Base-by-base conservation (phyloP, 148 eudicot genomes). In the Vaccinium vitisidaea region DNA sequence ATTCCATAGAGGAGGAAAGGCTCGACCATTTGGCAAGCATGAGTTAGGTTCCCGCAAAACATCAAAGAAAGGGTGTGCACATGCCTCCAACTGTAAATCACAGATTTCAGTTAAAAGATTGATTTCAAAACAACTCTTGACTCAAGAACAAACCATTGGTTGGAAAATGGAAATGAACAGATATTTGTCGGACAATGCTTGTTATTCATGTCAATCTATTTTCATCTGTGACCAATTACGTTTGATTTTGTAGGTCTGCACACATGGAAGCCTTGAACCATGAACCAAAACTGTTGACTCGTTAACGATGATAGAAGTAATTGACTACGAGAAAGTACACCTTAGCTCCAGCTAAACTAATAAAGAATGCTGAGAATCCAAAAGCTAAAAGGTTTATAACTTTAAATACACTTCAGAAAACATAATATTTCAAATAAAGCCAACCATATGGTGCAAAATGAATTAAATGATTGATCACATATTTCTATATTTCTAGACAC, bases 61-160 rank as follows among this genome's bases (percentile, higher is more conserved):
- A 84, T 97, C 93, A 69, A 97, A 95, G 91, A 97, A 97, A 0
- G 94, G 96, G 86, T 97, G 99, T 8, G 99, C 96, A 85, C 99
- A 97, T n/a, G 98, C 99, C 86, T 97, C 99, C 90, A 97, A 89
- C 99, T 97, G 94, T 83, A 83, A 74, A 15, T 73, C 63, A 36
- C 80, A 55, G 11, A 59, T 43, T 36, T 4, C 74, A 67, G 82
- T 52, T 56, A 77, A 10, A 74, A 30, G 14, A 23, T 23, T 9
- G 71, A 65, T 65, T 65, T n/a, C 4, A n/a, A 61, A 21, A 23
- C 71, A 18, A 58, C 23, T 23, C 30, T 65, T 65, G 15, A 81
- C 6, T 30, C 48, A 5, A 16, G 2, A 71, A 32, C 39, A 36
- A 71, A 32, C 46, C 3, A 43, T 5, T 43, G 46, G 46, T 43